These are phyloP conservation scores for Bodo saltans DNA, from an alignment of 78 protist genomes.

Conservation along the genomic window DNA sequence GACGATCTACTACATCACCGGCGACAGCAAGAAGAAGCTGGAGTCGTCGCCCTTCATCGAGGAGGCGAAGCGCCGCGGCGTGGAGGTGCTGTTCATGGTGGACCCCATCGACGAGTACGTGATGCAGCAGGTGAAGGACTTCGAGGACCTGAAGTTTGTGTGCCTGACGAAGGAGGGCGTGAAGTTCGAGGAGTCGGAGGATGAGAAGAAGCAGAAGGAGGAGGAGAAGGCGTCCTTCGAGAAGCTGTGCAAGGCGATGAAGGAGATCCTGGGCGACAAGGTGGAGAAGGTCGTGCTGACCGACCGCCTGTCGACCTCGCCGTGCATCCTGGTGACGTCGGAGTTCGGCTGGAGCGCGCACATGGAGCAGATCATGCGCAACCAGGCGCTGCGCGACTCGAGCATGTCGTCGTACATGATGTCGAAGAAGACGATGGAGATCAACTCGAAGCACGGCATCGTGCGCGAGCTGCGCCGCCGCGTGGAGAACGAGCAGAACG, in stretches of 20 bases:
- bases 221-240: slow-evolving; percentile 81
- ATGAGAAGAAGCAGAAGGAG: slow-evolving; percentile 77
- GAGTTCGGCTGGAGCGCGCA: slow-evolving; percentile 98
- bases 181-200: slow-evolving; percentile 84
- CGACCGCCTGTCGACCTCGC: slow-evolving; percentile 86
- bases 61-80: slow-evolving; percentile 59
- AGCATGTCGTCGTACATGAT: slow-evolving; percentile 92
- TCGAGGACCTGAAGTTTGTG: slow-evolving; percentile 95
- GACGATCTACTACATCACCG: slow-evolving; percentile 98
- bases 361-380: slow-evolving; percentile 99
- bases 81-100: slow-evolving; percentile 95
- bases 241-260: slow-evolving; percentile 89
- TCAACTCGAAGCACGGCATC: slow-evolving; percentile 95
- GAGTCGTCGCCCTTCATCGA: slow-evolving; percentile 93
- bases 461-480: slow-evolving; percentile 75
- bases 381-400: slow-evolving; percentile 97
- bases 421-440: slow-evolving; percentile 92
- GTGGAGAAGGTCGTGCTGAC: slow-evolving; percentile 95
- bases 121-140: slow-evolving; percentile 97
- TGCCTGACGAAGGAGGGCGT: slow-evolving; percentile 98
- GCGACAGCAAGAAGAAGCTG: slow-evolving; percentile 81
- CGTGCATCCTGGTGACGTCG: slow-evolving; percentile 92
- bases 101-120: slow-evolving; percentile 99
- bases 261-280: slow-evolving; percentile 98
- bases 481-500: slow-evolving; percentile 67